Evolutionary conservation across 495 filamentous ascomycete genomes (phyloP).

Genomic region (Tetracladium marchalianum): DNA sequence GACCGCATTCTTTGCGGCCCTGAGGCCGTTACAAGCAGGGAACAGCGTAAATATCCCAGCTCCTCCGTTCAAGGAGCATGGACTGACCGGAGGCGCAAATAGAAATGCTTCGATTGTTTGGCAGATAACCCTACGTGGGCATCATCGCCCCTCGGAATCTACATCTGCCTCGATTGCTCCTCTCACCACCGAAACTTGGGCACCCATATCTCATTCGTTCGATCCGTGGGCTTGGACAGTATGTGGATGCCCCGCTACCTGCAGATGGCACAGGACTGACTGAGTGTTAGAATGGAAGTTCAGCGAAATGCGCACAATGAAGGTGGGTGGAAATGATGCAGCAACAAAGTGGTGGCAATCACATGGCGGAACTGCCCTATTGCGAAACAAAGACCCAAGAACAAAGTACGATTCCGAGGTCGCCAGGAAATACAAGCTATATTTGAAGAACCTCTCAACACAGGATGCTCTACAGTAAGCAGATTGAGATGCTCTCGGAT

Average conservation of each 20-base stretch:
- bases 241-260: slow-evolving; percentile 30
- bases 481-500: slow-evolving; percentile 6
- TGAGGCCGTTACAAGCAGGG: slow-evolving; percentile 73
- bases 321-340: slow-evolving; percentile 95
- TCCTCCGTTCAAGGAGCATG: not conserved
- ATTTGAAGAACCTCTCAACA: slow-evolving; percentile 73
- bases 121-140: slow-evolving; percentile 98
- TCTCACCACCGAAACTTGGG: slow-evolving; percentile 85
- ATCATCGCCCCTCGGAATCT: slow-evolving; percentile 94
- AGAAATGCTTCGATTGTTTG: slow-evolving; percentile 97
- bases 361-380: slow-evolving; percentile 84
- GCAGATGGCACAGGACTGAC: slow-evolving; percentile 3
- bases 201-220: slow-evolving; percentile 95
- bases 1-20: slow-evolving; percentile 77
- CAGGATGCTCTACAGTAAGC: slow-evolving; percentile 70
- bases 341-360: slow-evolving; percentile 96
- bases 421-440: slow-evolving; percentile 93
- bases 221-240: slow-evolving; percentile 97
- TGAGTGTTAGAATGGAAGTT: slow-evolving; percentile 83
- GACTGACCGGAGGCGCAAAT: slow-evolving; percentile 20
- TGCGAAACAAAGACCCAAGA: slow-evolving; percentile 92
- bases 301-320: slow-evolving; percentile 97
- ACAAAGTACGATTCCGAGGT: slow-evolving; percentile 89
- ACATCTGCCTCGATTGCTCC: slow-evolving; percentile 95
- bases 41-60: slow-evolving; percentile 63